Base-by-base conservation (phyloP, 495 filamentous ascomycete species). In the Staphylotrichum longicolle region DNA sequence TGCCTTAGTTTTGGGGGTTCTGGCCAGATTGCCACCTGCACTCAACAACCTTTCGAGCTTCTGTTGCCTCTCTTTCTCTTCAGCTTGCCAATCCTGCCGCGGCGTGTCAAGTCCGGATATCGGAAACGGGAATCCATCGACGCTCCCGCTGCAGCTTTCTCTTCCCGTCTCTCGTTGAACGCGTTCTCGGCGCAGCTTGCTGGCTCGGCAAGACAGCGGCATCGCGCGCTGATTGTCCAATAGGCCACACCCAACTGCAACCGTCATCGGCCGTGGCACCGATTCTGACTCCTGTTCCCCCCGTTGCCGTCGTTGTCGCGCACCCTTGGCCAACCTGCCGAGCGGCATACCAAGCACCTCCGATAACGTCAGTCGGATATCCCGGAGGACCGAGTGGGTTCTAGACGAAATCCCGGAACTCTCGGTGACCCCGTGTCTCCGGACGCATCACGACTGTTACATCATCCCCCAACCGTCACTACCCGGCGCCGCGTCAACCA, bases 11-110 rank as follows among this genome's bases (percentile, higher is more conserved):
- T 54, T n/a, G 37, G n/a, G 41, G 35, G 35, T 62, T 66, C 59
- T 66, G 63, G 63, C 59, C 63, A 66, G 54, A 59, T 66, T 66
- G 63, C 63, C 63, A 62, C 48, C 61, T 57, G 45, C 27, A 37
- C 33, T 33, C 58, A 27, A 2, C 14, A 12, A 60, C 37, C 39
- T 46, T 47, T 12, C 57, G 32, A 33, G 46, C 3, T 49, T 40
- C 27, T 39, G 34, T 41, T 50, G 10, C 34, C 57, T 52, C 40
- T n/a, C 27, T 11, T 33, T 9, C 27, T 11, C 50, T 27, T 10
- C 58, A 39, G n/a, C 48, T 48, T 37, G 37, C 47, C 27, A 3
- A 8, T 39, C 33, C 7, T 40, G 44, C 20, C 20, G 20, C 20
- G 20, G 20, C 15, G n/a, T 41, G 42, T 8, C 9, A 15, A 48